These are phyloP conservation scores for Colletotrichum sp. DNA, from an alignment of 2,329 filamentous ascomycete species.

Conservation along the genomic window DNA sequence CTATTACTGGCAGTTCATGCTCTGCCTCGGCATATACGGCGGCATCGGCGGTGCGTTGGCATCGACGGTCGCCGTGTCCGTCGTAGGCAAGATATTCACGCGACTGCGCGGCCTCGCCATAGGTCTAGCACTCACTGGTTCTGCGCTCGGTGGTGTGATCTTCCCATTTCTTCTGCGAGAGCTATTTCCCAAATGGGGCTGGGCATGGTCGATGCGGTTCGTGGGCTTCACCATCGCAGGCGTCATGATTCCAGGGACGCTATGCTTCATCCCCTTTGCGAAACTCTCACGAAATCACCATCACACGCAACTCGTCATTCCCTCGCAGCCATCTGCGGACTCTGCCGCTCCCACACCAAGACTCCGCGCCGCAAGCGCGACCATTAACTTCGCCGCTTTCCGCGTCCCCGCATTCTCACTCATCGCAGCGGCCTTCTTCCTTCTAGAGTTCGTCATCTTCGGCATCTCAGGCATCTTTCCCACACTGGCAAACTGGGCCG, in stretches of 20 bases:
- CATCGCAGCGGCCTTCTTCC: constrained; percentile 45
- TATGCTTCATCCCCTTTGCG: constrained; percentile 38
- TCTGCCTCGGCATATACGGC: constrained; percentile 45
- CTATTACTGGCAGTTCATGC: constrained; percentile 53
- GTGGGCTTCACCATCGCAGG: constrained; percentile 32
- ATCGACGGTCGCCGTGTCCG: constrained; percentile 36
- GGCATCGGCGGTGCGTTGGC: constrained; percentile 45
- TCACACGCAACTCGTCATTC: not conserved
- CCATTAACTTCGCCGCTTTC: constrained; percentile 47
- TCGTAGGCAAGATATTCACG: constrained; percentile 33
- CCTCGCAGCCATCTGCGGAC: not conserved
- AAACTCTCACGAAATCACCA: not conserved
- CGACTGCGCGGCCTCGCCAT: constrained; percentile 25
- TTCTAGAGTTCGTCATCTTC: constrained; percentile 55
- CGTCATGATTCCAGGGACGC: constrained; percentile 27
- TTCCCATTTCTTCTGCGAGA: constrained; percentile 37
- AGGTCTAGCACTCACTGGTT: constrained; percentile 25
- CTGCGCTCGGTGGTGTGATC: constrained; percentile 30
- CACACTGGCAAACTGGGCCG: constrained; percentile 42
- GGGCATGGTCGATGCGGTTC: constrained; percentile 36
- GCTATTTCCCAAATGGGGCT: constrained; percentile 31
- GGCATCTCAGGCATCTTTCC: constrained; percentile 50
- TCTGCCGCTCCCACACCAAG: not conserved
- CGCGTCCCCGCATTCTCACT: constrained; percentile 44
- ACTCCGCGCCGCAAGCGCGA: constrained; percentile 22